These are phyloP conservation scores for Cytospora piceicola DNA, from an alignment of 2,329 filamentous ascomycete genomes.

Conservation along the genomic window DNA sequence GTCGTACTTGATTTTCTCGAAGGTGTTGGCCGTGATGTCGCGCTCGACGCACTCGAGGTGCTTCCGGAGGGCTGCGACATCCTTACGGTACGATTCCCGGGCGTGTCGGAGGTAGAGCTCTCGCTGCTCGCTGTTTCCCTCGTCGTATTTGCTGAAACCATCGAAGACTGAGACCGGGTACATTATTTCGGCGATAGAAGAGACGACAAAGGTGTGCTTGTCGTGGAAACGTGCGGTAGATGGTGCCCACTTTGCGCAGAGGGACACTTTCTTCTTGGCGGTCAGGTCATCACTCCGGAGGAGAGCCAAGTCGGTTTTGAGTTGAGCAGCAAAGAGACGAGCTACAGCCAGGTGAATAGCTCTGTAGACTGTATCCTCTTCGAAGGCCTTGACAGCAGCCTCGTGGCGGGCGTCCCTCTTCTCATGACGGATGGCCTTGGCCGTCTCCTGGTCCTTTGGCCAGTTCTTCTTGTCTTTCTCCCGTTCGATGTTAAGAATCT, in stretches of 20 bases:
- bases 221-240: slow-evolving; percentile 59
- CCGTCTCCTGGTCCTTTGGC: slow-evolving; percentile 33
- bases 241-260: slow-evolving; percentile 66
- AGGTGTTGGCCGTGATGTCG: slow-evolving; percentile 50
- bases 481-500: slow-evolving; percentile 47
- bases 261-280: slow-evolving; percentile 51
- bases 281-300: slow-evolving; percentile 46
- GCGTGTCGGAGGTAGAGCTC: slow-evolving; percentile 58
- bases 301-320: slow-evolving; percentile 50
- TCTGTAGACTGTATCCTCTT: slow-evolving; percentile 51
- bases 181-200: slow-evolving; percentile 60
- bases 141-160: slow-evolving; percentile 39
- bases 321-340: slow-evolving; percentile 60
- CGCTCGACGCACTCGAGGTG: slow-evolving; percentile 58
- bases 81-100: slow-evolving; percentile 57
- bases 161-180: slow-evolving; percentile 44
- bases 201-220: slow-evolving; percentile 59
- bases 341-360: slow-evolving; percentile 57
- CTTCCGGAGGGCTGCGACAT: slow-evolving; percentile 56
- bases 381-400: slow-evolving; percentile 44
- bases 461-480: slow-evolving; percentile 31
- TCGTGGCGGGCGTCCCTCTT: slow-evolving; percentile 47
- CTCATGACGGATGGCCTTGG: slow-evolving; percentile 36
- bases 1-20: slow-evolving; percentile 59
- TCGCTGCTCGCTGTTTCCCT: slow-evolving; percentile 40